Base-by-base conservation (phyloP, 768 basidiomycete species). In the Suillus alpinus region DNA sequence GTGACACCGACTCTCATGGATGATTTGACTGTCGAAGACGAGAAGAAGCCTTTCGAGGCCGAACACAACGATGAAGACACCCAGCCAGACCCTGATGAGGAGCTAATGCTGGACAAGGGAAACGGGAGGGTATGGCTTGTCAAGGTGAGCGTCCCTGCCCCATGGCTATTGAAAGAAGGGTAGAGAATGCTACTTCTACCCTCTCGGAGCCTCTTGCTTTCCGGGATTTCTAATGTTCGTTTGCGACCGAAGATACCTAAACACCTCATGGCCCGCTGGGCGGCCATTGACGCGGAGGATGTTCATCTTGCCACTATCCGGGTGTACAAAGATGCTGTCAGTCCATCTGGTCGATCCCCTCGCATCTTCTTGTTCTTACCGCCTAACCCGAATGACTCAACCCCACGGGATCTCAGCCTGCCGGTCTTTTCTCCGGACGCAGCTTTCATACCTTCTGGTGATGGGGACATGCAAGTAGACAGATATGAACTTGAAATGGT, bases 401-500 rank as follows among this genome's bases (percentile, higher is more conserved):
- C 65, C 16, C 66, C 69, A 61, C 65, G 71, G 20, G 58, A 68
- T 56, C 31, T 67, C 23, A 62, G 62, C 6, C 62, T 64, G 14
- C 75, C 66, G 43, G 67, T 64, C 37, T 76, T 74, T 31, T 58
- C 67, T 12, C 62, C 63, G 4, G 69, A 73, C 40, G 72, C 72
- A 13, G 73, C 73, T 40, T 61, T 71, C 58, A 71, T 73, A 47
- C 71, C 73, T 12, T 50, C 63, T 26, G 71, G 69, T 32, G 71
- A 69, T 53, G 67, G 69, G 18, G 70, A 68, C 6, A 31, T 71
- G n/a, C 73, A 73, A 31, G 73, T 74, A 5, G 89, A 90, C 67
- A 83, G 86, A 72, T 98, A 94, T 76, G 91, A 94, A 66, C 80
- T 98, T 37, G 88, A 92, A 46, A 92, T 96, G 85, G 86, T 94